Evolutionary conservation across 2,329 filamentous ascomycete genomes (phyloP).

Genomic region (Alternaria hordeiaustralica): DNA sequence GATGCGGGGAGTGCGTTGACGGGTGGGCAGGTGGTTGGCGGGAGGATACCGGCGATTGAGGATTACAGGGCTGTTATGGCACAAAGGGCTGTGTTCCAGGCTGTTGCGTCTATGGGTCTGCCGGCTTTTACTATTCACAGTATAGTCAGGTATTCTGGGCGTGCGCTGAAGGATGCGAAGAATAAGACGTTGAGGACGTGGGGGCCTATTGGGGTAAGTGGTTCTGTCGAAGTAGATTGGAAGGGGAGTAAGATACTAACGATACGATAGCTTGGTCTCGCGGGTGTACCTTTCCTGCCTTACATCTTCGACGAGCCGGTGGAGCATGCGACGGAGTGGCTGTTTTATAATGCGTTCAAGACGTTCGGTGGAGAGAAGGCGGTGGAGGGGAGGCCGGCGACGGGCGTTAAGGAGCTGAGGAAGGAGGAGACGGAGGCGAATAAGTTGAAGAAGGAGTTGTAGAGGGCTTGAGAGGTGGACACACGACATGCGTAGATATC

Average conservation of each 20-base stretch:
- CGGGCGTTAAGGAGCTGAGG: constrained; percentile 47
- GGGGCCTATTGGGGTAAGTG: constrained; percentile 85
- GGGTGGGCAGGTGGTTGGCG: constrained; percentile 39
- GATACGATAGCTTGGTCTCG: constrained; percentile 61
- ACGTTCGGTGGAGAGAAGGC: constrained; percentile 70
- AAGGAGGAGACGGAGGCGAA: constrained; percentile 40
- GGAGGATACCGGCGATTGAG: constrained; percentile 73
- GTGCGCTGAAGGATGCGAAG: constrained; percentile 82
- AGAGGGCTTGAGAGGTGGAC: not conserved
- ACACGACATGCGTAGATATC: not conserved
- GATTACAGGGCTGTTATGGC: constrained; percentile 92
- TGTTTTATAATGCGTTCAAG: constrained; percentile 83
- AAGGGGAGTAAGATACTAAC: constrained; percentile 8
- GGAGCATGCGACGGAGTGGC: constrained; percentile 88
- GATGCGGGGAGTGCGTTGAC: constrained; percentile 26
- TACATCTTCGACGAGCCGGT: constrained; percentile 90
- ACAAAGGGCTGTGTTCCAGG: constrained; percentile 89
- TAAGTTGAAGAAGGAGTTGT: constrained; percentile 50
- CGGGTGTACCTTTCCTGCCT: constrained; percentile 79
- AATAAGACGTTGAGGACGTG: constrained; percentile 79
- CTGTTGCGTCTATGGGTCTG: constrained; percentile 88
- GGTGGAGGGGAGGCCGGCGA: constrained; percentile 53
- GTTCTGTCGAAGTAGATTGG: not conserved
- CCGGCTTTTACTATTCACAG: constrained; percentile 94
- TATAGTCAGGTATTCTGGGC: constrained; percentile 86